Percentiles rank a stretch among this genome's conserved stretches.
These are phyloP conservation scores for Gliomastix tumulicola DNA, from an alignment of 2,329 filamentous ascomycete species.

Conservation along the genomic window DNA sequence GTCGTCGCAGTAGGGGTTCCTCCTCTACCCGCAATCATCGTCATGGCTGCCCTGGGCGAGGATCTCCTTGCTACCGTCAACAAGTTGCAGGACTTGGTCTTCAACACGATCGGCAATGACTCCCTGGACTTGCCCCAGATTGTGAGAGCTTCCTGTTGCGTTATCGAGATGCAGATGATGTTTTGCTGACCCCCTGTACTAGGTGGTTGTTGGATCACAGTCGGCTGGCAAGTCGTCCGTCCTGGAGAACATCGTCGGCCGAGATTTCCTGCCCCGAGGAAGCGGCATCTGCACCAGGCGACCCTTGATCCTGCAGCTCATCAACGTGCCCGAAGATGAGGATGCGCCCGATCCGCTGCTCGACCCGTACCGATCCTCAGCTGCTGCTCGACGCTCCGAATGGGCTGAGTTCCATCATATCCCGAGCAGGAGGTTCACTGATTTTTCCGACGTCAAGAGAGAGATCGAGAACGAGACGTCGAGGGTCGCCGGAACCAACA, in stretches of 20 bases:
- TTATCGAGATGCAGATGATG: constrained; percentile 3
- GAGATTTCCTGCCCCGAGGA: constrained; percentile 93
- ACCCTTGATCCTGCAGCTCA: constrained; percentile 93
- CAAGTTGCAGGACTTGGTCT: constrained; percentile 96
- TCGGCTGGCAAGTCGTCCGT: constrained; percentile 98
- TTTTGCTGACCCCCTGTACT: constrained; percentile 9
- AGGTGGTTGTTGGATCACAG: constrained; percentile 98
- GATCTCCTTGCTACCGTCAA: constrained; percentile 94
- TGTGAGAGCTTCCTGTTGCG: constrained; percentile 67
- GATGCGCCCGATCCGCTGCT: constrained; percentile 57
- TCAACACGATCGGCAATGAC: constrained; percentile 99
- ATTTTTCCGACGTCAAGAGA: constrained; percentile 88
- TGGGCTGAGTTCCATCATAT: constrained; percentile 98
- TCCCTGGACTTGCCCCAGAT: constrained; percentile 97
- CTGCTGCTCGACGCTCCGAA: constrained; percentile 56
- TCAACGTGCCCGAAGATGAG: constrained; percentile 83
- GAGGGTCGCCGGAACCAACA: constrained; percentile 87
- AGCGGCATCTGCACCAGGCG: constrained; percentile 94
- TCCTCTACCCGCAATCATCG: no score
- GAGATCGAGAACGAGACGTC: constrained; percentile 97
- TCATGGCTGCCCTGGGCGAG: constrained; percentile 91
- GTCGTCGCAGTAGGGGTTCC: no score
- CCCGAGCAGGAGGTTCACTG: constrained; percentile 78
- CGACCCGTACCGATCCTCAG: constrained; percentile 71
- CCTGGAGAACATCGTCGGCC: constrained; percentile 95